Conservation (phyloP, 345 rosid species). For the Reutealis trisperma region DNA sequence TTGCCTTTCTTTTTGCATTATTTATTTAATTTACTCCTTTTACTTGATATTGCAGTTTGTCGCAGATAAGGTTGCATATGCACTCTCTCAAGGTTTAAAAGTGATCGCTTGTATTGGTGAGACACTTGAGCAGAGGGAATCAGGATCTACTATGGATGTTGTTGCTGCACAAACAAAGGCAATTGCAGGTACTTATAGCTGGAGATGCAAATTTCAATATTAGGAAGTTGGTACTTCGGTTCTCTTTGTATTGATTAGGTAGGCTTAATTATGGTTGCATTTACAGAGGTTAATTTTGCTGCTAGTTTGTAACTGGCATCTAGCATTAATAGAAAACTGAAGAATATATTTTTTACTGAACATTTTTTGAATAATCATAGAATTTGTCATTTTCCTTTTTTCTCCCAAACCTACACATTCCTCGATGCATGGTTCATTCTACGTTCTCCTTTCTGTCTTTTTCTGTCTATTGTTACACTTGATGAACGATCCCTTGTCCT, state of each 20-base stretch:
- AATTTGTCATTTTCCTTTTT: not conserved
- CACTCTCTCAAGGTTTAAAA: conserved; percentile 62
- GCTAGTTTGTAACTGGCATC: not conserved
- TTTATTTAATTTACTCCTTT: not conserved
- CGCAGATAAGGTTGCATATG: conserved; percentile 63
- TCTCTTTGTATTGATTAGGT: not conserved
- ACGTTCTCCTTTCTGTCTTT: not conserved
- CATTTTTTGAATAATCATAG: not conserved
- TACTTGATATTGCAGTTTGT: conserved; percentile 52
- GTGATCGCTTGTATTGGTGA: conserved; percentile 79
- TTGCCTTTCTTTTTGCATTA: not conserved
- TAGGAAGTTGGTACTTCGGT: not conserved
- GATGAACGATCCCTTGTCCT: not conserved
- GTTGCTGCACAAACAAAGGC: conserved; percentile 75
- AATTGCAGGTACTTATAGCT: conserved; percentile 52
- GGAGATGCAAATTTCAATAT: not conserved
- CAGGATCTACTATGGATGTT: conserved; percentile 66
- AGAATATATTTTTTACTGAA: not conserved
- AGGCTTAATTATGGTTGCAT: not conserved
- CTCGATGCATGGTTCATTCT: not conserved
- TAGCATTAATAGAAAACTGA: not conserved
- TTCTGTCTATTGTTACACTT: not conserved
- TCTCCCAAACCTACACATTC: not conserved
- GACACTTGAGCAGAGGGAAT: conserved; percentile 75
- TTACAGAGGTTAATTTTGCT: too few relatives aligned